Percentiles rank a stretch among this genome's conserved stretches.
Conservation (phyloP, 1,284 basidiomycete species). For the Exsudoporus floridanus region DNA sequence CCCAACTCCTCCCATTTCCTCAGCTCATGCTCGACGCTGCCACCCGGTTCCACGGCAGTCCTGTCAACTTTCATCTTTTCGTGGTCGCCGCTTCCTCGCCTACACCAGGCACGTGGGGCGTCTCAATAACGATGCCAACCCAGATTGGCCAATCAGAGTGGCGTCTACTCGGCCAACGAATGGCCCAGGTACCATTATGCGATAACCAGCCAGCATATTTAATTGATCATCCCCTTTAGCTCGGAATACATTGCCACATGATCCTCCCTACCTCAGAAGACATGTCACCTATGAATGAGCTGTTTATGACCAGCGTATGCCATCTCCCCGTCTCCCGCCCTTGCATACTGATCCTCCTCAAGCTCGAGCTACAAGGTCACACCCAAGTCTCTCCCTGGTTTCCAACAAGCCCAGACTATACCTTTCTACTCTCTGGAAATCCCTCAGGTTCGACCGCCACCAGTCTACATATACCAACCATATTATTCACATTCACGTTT, state of each 20-base stretch:
- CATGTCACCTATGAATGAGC: conserved; percentile 43
- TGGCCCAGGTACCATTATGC: conserved; percentile 45
- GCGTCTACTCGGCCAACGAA: conserved; percentile 43
- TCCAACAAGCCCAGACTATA: conserved; percentile 34
- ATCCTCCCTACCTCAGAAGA: conserved; percentile 48
- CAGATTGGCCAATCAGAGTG: conserved; percentile 37
- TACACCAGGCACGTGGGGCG: conserved; percentile 36
- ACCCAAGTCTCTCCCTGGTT: conserved; percentile 41
- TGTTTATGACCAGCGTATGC: conserved; percentile 58
- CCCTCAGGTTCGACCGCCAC: conserved; percentile 10
- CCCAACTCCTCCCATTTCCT: neutral
- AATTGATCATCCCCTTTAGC: conserved; percentile 38
- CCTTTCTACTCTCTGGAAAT: conserved; percentile 37
- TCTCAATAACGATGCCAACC: conserved; percentile 19
- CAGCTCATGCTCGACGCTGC: conserved; percentile 34
- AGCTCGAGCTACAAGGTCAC: conserved; percentile 46
- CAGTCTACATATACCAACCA: neutral
- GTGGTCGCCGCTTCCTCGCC: conserved; percentile 54
- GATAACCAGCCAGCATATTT: conserved; percentile 5
- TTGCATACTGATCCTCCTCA: conserved; percentile 13
- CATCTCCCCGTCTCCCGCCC: conserved; percentile 4
- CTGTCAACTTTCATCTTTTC: conserved; percentile 52
- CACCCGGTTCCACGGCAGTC: conserved; percentile 36
- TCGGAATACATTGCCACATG: conserved; percentile 58
- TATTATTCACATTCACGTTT: neutral